Evolutionary conservation across 805 yeast genomes (phyloP), one percentile per base, ranked within the genome.

Genomic region (Pichia occidentalis): DNA sequence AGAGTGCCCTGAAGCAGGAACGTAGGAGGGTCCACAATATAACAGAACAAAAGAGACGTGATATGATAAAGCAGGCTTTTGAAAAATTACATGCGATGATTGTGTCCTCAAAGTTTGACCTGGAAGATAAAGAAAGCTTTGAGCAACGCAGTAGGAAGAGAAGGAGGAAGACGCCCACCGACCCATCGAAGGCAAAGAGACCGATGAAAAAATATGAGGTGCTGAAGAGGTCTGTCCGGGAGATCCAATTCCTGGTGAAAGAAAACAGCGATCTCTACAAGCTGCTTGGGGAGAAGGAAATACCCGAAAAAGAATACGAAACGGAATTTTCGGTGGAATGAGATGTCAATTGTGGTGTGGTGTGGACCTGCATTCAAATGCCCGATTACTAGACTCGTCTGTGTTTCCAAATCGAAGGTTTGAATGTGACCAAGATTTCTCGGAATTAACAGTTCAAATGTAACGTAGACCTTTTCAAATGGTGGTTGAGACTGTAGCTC

Each of bases 1-100:
- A 26, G 17, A 20, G 25, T 9, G 24, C 52, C 13, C 52, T 63
- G 18, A 55, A 52, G 30, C 54, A 59, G 30, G 65, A 65, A 42
- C 61, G 57, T 39, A 50, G 64, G 31, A 34, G 46, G 23, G 55
- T 60, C 36, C 70, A 65, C 46, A 58, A 64, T 8, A 49, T 56
- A 17, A 57, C 64, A 18, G 70, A 65, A 46, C 67, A 64, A 44
- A 55, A 53, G 39, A 48, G 70, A 22, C 50, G 70, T 30, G 48
- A 52, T 26, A 47, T 54, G 38, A 65, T 66, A 18, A 63, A 59
- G 39, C 52, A 50, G 11, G 61, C 70, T 3, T 65, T 60, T 44
- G 65, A 63, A 28, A 30, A 49, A 12, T 47, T 65, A 16, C 54
- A 60, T 18, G 45, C 39, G 3, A 45, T 59, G 8, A 50, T 59